Evolutionary conservation across 176 grass and related monocot genomes (phyloP).

Genomic region (Ampelocalamus luodianensis): DNA sequence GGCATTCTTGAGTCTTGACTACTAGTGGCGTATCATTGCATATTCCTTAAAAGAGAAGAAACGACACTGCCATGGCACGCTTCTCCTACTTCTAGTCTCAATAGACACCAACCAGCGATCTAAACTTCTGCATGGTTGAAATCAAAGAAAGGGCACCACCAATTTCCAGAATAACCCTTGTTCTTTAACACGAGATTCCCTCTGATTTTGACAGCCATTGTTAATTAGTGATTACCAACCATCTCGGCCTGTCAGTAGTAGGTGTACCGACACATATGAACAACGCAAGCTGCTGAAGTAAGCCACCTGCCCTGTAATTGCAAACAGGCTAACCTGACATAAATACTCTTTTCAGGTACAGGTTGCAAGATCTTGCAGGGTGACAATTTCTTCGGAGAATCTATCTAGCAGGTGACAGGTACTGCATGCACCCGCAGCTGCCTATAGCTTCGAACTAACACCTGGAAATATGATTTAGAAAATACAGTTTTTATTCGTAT

Average conservation of each 20-base stretch:
- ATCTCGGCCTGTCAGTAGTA: constrained; percentile 31
- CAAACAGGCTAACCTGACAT: constrained; percentile 42
- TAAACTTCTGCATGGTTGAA: constrained; percentile 12
- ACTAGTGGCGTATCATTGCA: background rate
- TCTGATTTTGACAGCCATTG: constrained; percentile 34
- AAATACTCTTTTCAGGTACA: constrained; percentile 23
- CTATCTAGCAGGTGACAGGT: constrained; percentile 50
- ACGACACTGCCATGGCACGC: constrained; percentile 16
- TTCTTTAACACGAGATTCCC: constrained; percentile 40
- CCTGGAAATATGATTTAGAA: background rate
- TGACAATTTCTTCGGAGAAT: constrained; percentile 22
- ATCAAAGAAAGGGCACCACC: constrained; percentile 33
- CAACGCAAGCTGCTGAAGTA: constrained; percentile 36
- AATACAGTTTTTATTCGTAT: background rate
- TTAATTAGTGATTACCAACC: background rate
- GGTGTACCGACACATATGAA: constrained; percentile 51
- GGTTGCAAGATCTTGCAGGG: constrained; percentile 46
- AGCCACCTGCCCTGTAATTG: constrained; percentile 39
- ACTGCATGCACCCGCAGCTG: background rate
- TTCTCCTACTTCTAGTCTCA: background rate
- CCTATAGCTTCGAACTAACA: constrained; percentile 33
- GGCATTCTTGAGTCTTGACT: background rate
- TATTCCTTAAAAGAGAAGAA: constrained; percentile 12
- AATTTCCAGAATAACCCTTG: background rate
- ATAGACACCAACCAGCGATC: background rate